Evolutionary conservation across 148 eudicot species (phyloP).

Genomic region (Vaccinium darrowii): DNA sequence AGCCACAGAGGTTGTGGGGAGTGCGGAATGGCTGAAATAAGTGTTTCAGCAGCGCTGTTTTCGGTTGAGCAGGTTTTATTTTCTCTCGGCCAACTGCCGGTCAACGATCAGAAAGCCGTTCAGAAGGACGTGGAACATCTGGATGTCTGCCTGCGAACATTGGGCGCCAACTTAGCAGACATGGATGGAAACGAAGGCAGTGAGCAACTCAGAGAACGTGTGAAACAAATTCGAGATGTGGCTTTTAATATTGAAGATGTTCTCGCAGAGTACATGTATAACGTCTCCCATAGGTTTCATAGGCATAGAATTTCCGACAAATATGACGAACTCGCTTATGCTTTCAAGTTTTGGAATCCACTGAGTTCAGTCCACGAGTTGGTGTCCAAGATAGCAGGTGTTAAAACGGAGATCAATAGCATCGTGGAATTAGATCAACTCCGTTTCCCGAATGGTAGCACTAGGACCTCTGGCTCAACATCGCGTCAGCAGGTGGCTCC

Average conservation of each 20-base stretch:
- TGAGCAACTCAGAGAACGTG: neutral
- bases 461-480: too few species aligned
- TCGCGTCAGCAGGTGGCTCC: neutral
- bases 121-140: neutral
- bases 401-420: neutral
- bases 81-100: too few species aligned
- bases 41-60: too few species aligned
- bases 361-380: neutral
- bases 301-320: neutral
- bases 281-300: neutral
- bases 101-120: too few species aligned
- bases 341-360: neutral
- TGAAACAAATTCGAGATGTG: constrained; percentile 16
- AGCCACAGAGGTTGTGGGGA: too few species aligned
- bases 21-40: too few species aligned
- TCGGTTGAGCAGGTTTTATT: too few species aligned
- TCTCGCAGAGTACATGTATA: constrained; percentile 19
- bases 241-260: constrained; percentile 30
- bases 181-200: neutral
- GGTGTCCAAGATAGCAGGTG: neutral
- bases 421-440: neutral
- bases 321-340: neutral
- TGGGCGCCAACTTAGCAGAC: constrained; percentile 9
- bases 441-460: neutral
- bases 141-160: neutral